Evolutionary conservation across 2,329 filamentous ascomycete species (phyloP), one percentile per base, ranked within the genome.

Genomic region (Aureobasidium namibiae): DNA sequence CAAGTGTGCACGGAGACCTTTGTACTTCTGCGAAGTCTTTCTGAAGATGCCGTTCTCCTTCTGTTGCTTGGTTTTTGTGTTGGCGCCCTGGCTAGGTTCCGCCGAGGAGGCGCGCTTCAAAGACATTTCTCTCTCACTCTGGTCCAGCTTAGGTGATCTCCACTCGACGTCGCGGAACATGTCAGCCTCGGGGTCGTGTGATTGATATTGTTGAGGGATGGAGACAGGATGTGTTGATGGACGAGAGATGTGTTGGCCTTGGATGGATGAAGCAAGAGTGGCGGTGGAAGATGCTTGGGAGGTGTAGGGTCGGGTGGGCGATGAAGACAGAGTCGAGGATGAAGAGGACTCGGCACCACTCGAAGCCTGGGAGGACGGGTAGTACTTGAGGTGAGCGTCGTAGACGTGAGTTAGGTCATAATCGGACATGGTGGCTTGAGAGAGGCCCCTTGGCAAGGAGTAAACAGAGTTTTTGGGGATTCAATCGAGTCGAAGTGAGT

Each of bases 31-130:
- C 38, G 61, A 63, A 4, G 60, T 60, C 52, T 59, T 59, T 49
- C 61, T 61, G 42, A 63, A 61, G 48, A 63, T 61, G 33, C 60
- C 60, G 29, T 57, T 58, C 53, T 63, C 61, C 48, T 63, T 63
- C 29, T 59, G 60, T 34, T 59, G 46, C 58, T 60, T 61, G 31
- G 45, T 38, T 48, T 60, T 60, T 48, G 59, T 63, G 29, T 52
- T 61, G 33, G 49, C 45, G 33, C 57, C 44, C 26, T 59, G 56
- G 23, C 50, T 58, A 41, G 60, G 61, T 10, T 57, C 38, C 11
- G 57, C 50, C 23, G 62, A 60, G 23, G 62, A 61, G 24, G 53
- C 60, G 16, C 59, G 50, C 59, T 61, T 61, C 44, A 56, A 46
- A 21, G 57, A 57, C 41, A 57, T 39, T 13, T 57, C 54, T 31